Conservation (phyloP, 1,284 basidiomycete genomes). For the Moniliella sp. region DNA sequence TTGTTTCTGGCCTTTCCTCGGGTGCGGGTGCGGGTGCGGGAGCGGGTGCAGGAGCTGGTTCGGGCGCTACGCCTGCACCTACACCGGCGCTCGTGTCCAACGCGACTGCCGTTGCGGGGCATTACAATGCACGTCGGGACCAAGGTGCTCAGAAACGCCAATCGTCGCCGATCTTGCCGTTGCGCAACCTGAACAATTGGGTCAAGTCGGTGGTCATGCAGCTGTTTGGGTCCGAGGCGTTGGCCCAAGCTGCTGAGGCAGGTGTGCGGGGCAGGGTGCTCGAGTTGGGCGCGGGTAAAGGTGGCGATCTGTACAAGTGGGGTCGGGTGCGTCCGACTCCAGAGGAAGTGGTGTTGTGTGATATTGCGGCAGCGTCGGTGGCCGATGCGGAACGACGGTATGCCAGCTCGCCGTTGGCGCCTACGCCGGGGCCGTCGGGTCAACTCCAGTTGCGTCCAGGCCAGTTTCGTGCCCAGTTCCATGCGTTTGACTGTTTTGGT, state of each 20-base stretch:
- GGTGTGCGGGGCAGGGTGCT: constrained; percentile 49
- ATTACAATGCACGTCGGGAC: constrained; percentile 69
- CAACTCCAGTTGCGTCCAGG: constrained; percentile 39
- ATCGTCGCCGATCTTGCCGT: constrained; percentile 80
- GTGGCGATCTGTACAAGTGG: constrained; percentile 93
- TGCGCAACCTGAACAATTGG: constrained; percentile 96
- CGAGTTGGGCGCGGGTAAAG: constrained; percentile 92
- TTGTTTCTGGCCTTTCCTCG: too few species aligned
- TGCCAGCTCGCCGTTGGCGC: too few species aligned
- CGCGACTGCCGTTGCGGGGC: neutral
- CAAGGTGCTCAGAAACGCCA: constrained; percentile 61
- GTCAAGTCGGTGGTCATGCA: constrained; percentile 19
- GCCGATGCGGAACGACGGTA: neutral
- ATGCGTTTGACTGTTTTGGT: constrained; percentile 67
- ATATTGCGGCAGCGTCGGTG: constrained; percentile 37
- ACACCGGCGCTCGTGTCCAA: too few species aligned
- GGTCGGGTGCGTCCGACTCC: constrained; percentile 57
- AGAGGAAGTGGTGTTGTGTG: constrained; percentile 63
- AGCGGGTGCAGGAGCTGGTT: too few species aligned
- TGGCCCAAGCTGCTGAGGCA: constrained; percentile 1
- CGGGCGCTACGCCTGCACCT: too few species aligned
- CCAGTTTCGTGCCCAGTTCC: constrained; percentile 55
- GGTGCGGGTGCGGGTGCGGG: too few species aligned
- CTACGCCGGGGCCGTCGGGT: too few species aligned
- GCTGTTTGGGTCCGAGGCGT: constrained; percentile 7